These are phyloP conservation scores for Ascochyta viciae-villosae DNA, from an alignment of 2,329 filamentous ascomycete species.

Conservation along the genomic window DNA sequence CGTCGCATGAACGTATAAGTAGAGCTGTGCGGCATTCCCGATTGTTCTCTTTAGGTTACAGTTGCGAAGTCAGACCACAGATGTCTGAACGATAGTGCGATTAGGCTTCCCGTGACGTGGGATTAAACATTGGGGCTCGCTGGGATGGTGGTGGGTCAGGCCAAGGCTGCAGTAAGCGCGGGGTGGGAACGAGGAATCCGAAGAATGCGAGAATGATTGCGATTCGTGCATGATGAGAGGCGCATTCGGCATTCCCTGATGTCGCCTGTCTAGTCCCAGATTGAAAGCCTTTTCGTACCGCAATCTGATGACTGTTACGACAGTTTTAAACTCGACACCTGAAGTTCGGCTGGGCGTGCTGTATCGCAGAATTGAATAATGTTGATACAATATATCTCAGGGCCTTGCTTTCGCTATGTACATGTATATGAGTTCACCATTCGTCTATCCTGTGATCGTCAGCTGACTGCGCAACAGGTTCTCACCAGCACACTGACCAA, in stretches of 20 bases:
- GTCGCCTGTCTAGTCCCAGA: too few relatives aligned
- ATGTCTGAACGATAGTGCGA: background rate
- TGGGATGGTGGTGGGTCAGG: background rate
- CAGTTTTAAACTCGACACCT: too few relatives aligned
- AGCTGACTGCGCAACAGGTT: background rate
- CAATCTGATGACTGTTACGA: too few relatives aligned
- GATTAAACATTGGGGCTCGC: background rate
- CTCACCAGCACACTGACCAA: background rate
- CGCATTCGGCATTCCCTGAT: too few relatives aligned
- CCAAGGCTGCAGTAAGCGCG: slow-evolving; percentile 17
- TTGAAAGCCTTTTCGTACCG: too few relatives aligned
- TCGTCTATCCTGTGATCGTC: background rate
- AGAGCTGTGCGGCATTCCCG: background rate
- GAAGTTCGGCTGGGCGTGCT: too few relatives aligned
- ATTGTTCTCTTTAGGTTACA: background rate
- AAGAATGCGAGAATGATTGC: background rate
- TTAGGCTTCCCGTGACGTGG: background rate
- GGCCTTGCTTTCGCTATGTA: background rate
- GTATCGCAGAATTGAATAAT: too few relatives aligned
- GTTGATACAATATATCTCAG: too few relatives aligned
- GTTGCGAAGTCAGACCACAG: slow-evolving; percentile 4
- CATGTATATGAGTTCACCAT: background rate
- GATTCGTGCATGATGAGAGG: too few relatives aligned
- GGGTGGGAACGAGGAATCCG: slow-evolving; percentile 13
- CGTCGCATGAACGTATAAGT: background rate